phyloP scores from a whole-genome alignment of 352 stramenopile genomes.

The Globisporangium iwayamae region DNA sequence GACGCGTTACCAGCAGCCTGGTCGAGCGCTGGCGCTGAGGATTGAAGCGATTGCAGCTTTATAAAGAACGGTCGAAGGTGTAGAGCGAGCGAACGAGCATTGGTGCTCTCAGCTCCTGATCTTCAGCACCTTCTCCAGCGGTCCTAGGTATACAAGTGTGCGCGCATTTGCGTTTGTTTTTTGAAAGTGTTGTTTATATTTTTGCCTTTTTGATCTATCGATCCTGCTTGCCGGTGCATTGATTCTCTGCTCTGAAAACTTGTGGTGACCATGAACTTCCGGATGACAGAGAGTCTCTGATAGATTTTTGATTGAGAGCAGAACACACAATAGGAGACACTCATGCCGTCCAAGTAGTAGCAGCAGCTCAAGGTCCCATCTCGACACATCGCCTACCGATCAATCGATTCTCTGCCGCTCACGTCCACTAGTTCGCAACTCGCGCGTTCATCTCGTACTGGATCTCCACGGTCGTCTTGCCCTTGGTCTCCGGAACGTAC shows the following conservation, averaged over 20 bases:
- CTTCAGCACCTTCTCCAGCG: neutral
- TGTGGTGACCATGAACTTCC: neutral
- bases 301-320: neutral
- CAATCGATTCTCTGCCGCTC: neutral
- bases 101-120: neutral
- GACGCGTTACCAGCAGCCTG: neutral
- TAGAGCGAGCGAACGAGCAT: neutral
- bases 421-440: conserved; percentile 3
- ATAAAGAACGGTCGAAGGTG: conserved; percentile 3
- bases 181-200: conserved; percentile 15
- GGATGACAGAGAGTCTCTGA: neutral
- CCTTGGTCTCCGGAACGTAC: conserved; percentile 91
- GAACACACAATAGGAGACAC: neutral
- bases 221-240: neutral
- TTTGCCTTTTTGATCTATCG: conserved; percentile 4
- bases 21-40: neutral
- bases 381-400: neutral
- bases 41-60: conserved; percentile 11
- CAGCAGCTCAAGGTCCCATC: neutral
- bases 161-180: conserved; percentile 10
- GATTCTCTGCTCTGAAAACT: neutral
- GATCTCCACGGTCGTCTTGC: conserved; percentile 75
- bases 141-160: conserved; percentile 14
- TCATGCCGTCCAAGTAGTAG: neutral
- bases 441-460: conserved; percentile 48